Base-by-base conservation (phyloP, 2,329 filamentous ascomycete genomes). In the Ophiostoma sp. region DNA sequence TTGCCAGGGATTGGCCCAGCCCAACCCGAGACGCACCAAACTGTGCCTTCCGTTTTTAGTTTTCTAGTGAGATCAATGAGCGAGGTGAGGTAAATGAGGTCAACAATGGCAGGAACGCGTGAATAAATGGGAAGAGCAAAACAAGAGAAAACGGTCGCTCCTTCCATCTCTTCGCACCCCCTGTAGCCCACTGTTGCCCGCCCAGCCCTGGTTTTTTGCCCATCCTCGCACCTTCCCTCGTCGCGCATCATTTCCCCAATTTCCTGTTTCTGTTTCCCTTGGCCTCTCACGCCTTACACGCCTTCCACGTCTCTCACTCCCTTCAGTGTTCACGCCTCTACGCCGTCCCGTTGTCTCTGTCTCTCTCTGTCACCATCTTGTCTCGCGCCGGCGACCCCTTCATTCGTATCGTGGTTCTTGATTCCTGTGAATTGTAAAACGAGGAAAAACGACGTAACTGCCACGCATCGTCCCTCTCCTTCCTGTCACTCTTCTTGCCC, bases 201-300 rank as follows among this genome's bases (percentile, higher is more conserved):
- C 17, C 22, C 39, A 36, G 71, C 63, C 36, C 71, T 61, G 64
- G 28, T 55, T 64, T 73, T 61, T 36, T 11, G 57, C 28, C 22
- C n/a, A 42, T 22, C 22, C 42, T 48, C 42, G 42, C 42, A 48
- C 42, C 42, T 48, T 52, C 25, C 69, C 72, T 28, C 69, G 69
- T 33, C 52, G 72, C 61, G 61, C 63, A 75, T 75, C 69, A 52
- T 31, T 66, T 17, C 59, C 39, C 6, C 68, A 31, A 73, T 59
- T 68, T 71, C 69, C 52, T 36, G 52, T 71, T 63, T 45, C 39
- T 61, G 68, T 57, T 63, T 73, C 57, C 31, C 31, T 22, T 42
- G 61, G 36, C 36, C 36, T 45, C 61, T 25, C 61, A 22, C 57
- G 31, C n/a, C n/a, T n/a, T n/a, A n/a, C 17, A 11, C 59, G 2